Evolutionary conservation across 2,329 filamentous ascomycete species (phyloP).

Genomic region (Emydomyces testavorans): DNA sequence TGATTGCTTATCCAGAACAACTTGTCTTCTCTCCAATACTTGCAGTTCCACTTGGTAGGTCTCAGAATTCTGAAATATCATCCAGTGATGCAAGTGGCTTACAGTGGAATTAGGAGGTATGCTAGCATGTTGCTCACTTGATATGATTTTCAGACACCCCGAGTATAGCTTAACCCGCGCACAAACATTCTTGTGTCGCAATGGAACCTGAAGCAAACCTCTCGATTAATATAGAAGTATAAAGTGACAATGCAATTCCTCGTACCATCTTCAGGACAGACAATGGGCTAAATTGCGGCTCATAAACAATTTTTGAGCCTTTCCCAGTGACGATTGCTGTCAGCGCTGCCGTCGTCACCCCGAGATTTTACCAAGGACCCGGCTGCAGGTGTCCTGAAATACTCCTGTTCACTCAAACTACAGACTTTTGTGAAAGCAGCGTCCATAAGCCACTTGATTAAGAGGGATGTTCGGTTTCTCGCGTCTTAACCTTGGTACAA

Average conservation of each 20-base stretch:
- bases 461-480: constrained; percentile 15
- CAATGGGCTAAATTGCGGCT: constrained; percentile 13
- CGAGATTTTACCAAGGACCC: constrained; percentile 12
- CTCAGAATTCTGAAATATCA: neutral
- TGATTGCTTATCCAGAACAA: constrained; percentile 3
- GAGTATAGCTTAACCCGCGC: constrained; percentile 8
- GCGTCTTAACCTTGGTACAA: constrained; percentile 20
- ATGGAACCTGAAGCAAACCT: constrained; percentile 13
- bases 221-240: constrained; percentile 12
- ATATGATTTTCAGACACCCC: constrained; percentile 12
- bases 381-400: constrained; percentile 12
- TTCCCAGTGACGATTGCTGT: constrained; percentile 9
- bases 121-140: constrained; percentile 11
- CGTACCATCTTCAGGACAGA: constrained; percentile 13
- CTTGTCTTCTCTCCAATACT: constrained; percentile 1
- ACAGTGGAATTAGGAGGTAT: constrained; percentile 7
- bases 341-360: constrained; percentile 13
- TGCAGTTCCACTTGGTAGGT: constrained; percentile 8
- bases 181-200: constrained; percentile 14
- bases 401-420: constrained; percentile 11
- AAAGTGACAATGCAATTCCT: constrained; percentile 13
- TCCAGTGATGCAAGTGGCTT: neutral
- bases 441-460: constrained; percentile 11
- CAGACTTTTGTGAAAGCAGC: constrained; percentile 13
- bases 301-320: constrained; percentile 12